Percentiles rank a stretch among this genome's conserved stretches.
phyloP scores from a whole-genome alignment of 1,284 basidiomycete genomes.

The Puccinia horiana region DNA sequence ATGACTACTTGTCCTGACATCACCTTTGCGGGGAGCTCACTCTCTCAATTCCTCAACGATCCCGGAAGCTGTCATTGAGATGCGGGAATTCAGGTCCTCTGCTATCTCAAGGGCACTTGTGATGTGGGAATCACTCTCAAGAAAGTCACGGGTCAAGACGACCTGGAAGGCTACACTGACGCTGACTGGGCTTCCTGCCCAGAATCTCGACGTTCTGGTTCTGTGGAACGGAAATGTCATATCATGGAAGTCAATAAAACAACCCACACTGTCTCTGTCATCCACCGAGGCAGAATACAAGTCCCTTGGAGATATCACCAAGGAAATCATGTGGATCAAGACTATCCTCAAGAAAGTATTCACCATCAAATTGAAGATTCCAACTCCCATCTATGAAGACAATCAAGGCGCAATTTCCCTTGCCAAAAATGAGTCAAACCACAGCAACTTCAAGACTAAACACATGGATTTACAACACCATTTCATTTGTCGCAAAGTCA shows the following conservation, averaged over 20 bases:
- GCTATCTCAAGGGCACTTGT: slow-evolving; percentile 48
- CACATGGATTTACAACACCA: too few relatives aligned
- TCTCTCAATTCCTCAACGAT: neutral
- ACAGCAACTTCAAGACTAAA: too few relatives aligned
- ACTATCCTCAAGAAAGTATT: neutral
- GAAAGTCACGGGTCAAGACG: neutral
- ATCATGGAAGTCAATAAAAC: slow-evolving; percentile 60
- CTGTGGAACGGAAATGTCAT: slow-evolving; percentile 56
- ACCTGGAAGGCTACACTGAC: slow-evolving; percentile 61
- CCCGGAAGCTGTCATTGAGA: neutral
- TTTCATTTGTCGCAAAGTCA: too few relatives aligned
- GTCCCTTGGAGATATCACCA: slow-evolving; percentile 62
- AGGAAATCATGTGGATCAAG: slow-evolving; percentile 60
- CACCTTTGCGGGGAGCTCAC: neutral
- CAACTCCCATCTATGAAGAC: too few relatives aligned
- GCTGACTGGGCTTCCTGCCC: slow-evolving; percentile 60
- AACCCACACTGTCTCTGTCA: slow-evolving; percentile 59
- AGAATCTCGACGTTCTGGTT: slow-evolving; percentile 57
- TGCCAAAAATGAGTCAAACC: neutral
- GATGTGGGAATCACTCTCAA: slow-evolving; percentile 57
- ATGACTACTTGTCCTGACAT: neutral
- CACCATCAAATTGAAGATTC: neutral
- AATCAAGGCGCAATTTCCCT: neutral
- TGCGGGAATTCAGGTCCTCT: neutral
- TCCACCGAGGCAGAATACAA: slow-evolving; percentile 63